phyloP scores from a whole-genome alignment of 768 basidiomycete species.

The Strobilomyces echinocephalus region DNA sequence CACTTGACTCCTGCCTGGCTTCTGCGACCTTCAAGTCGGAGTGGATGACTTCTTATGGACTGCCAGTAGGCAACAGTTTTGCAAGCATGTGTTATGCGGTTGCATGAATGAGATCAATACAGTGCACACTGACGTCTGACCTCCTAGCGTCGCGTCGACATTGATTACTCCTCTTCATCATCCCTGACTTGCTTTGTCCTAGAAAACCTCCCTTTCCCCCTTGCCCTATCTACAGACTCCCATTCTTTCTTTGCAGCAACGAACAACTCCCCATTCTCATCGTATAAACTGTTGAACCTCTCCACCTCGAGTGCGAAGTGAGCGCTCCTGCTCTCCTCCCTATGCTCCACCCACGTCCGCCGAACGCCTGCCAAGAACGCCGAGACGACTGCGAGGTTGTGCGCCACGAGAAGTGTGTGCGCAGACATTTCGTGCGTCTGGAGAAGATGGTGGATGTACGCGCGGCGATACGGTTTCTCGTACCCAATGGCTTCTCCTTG shows the following conservation, averaged over 20 bases:
- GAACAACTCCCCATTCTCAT: constrained; percentile 43
- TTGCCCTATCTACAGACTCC: constrained; percentile 60
- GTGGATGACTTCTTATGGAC: background rate
- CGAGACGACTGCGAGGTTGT: constrained; percentile 69
- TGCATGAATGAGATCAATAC: too few relatives aligned
- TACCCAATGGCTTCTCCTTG: constrained; percentile 5
- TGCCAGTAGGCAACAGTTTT: background rate
- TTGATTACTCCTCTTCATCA: background rate
- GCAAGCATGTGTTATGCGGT: background rate
- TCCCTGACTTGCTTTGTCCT: constrained; percentile 44
- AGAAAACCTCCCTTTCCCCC: constrained; percentile 71
- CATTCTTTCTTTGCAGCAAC: constrained; percentile 51
- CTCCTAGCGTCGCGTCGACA: background rate
- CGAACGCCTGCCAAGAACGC: constrained; percentile 62
- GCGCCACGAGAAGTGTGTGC: constrained; percentile 67
- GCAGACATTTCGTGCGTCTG: constrained; percentile 90
- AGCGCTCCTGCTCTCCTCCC: background rate
- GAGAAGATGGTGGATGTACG: constrained; percentile 80
- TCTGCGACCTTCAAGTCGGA: background rate
- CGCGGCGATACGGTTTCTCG: constrained; percentile 40
- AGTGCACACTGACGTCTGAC: background rate
- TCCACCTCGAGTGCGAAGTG: constrained; percentile 44
- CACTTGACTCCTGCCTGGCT: background rate
- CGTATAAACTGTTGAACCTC: constrained; percentile 49
- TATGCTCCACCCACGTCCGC: constrained; percentile 17